A percentile compares a stretch with the other conserved stretches of the same genome.
Evolutionary conservation across 495 filamentous ascomycete species (phyloP).

Genomic region (Xylona heveae): DNA sequence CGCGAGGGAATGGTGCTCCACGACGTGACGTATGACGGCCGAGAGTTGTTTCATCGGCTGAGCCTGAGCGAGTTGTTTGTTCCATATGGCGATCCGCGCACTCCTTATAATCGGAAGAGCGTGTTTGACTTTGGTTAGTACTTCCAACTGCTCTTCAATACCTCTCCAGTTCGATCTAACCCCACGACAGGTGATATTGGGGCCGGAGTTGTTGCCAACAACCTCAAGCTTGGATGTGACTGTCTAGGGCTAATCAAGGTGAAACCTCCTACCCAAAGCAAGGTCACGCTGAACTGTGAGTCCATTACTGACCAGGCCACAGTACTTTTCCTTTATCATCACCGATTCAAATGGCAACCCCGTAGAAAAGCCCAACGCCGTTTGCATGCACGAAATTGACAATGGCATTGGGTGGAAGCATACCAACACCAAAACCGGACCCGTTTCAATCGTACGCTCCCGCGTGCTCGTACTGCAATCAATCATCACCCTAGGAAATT

Average conservation of each 20-base stretch:
- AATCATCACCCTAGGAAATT: conserved; percentile 61
- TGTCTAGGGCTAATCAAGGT: conserved; percentile 13
- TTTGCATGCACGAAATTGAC: conserved; percentile 50
- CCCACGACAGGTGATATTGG: too few species aligned
- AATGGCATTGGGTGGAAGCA: conserved; percentile 46
- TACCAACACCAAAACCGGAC: conserved; percentile 40
- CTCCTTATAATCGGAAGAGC: conserved; percentile 54
- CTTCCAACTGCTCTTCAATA: too few species aligned
- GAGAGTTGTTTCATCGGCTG: too few species aligned
- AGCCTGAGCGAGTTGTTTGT: too few species aligned
- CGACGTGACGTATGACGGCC: too few species aligned
- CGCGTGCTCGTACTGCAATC: conserved; percentile 47
- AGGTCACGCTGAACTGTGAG: too few species aligned
- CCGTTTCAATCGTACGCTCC: conserved; percentile 35
- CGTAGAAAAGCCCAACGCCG: conserved; percentile 30
- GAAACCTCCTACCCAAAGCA: too few species aligned
- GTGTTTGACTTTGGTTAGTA: conserved; percentile 70
- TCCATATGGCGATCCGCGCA: conserved; percentile 49
- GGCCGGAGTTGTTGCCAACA: conserved; percentile 54
- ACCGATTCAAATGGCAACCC: conserved; percentile 31
- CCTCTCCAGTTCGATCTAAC: too few species aligned
- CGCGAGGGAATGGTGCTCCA: conserved; percentile 42
- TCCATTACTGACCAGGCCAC: too few species aligned
- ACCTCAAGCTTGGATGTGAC: conserved; percentile 30
- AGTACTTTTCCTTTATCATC: conserved; percentile 35